Base-by-base conservation (phyloP, 192 early-diverging fungal genomes). In the Umbelopsis vinacea region DNA sequence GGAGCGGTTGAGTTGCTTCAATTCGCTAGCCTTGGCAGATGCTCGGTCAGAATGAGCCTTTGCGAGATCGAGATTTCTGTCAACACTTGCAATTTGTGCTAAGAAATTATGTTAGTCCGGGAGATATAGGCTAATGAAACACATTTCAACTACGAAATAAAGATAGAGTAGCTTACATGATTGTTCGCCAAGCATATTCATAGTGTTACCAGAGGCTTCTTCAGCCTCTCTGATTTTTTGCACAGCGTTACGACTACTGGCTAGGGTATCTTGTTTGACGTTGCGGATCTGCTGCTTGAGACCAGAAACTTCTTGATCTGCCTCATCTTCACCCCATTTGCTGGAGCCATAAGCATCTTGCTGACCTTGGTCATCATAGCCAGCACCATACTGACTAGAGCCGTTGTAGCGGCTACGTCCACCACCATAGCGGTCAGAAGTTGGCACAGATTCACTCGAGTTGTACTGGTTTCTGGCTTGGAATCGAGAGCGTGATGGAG, bases 1-100 rank as follows among this genome's bases (percentile, higher is more conserved):
- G 22, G 92, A 93, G 68, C 87, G 84, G 76, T 91, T 93, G 19
- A 93, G 79, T 57, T 86, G 81, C 71, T 88, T 89, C 57, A 89
- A 79, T 73, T 88, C 86, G 10, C 72, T 71, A 22, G 88, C 85
- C 70, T 87, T 85, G 4, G 72, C 71, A 10, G 81, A 74, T 24
- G 88, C 85, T 22, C 82, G 78, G 26, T 88, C 85, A 23, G 88
- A 82, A 74, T 88, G 82, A 45, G 84, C 83, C 40, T 85, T 84
- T 29, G 88, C 85, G 38, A 89, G 78, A 66, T 92, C 91, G 45
- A 93, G 68, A 69, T 84, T 88, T n/a, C 87, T 83, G 68, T 92
- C 86, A n/a, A 90, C 70, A 54, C 74, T 81, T 66, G 79, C 79
- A 29, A 81, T 68, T 74, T 81, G 79, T 26, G 67, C 79, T 81